Evolutionary conservation across 2,329 filamentous ascomycete genomes (phyloP), one percentile per base, ranked within the genome.

Genomic region (Gaeumannomyces tritici): DNA sequence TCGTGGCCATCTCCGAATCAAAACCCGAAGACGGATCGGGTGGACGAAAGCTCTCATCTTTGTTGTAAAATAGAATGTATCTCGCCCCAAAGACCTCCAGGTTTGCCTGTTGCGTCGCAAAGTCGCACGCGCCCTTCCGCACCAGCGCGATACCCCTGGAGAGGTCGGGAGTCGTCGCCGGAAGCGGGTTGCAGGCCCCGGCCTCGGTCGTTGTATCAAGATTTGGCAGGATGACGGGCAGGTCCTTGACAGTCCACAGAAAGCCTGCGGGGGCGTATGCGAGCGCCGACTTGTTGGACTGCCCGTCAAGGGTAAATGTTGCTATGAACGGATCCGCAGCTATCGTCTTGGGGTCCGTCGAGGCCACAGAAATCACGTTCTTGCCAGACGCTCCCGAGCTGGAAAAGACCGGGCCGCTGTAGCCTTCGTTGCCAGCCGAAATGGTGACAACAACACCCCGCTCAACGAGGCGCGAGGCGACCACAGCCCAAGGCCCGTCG

Each of bases 321-420:
- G 61, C 64, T 29, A 62, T 57, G 27, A 70, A 60, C 28, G 68
- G 63, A 27, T 66, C 62, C 1, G 65, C 65, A 0, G 67, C 64
- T 15, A 65, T 57, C 0, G 64, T 61, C 12, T 63, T 64, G 1
- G 70, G 65, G 13, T 74, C 69, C 55, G 78, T 71, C 0, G 79
- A 79, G 13, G 77, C 79, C 51, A 81, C 73, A 3, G 77, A 73
- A 21, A 76, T 75, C 11, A 78, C 75, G 9, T 74, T 71, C 61
- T 72, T 73, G 13, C 77, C 79, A 7, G 74, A 72, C 13, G 77
- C 55, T 2, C 63, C 64, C 35, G 54, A 56, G 59, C 62, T 65
- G 56, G 66, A 61, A 29, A 69, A 67, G 61, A 75, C 75, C 57
- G 66, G 61, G 13, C 63, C 66, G 18, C 13, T 13, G 9, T 26